Evolutionary conservation across 208 protist species (phyloP).

Genomic region (Tritrichomonas musculus): DNA sequence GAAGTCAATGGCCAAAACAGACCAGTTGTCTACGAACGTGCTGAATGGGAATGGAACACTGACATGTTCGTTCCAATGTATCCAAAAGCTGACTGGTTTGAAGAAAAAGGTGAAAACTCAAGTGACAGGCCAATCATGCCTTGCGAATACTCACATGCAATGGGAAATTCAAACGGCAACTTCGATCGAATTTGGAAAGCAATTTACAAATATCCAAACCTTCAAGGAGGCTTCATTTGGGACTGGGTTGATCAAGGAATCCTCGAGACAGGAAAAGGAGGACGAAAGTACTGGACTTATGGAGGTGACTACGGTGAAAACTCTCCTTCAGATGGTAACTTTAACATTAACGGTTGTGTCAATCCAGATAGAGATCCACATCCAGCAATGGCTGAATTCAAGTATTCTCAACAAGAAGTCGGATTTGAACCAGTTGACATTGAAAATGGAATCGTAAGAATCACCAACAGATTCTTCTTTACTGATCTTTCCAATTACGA

Average conservation of each 20-base stretch:
- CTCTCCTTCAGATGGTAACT: conserved; percentile 39
- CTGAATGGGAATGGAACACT: conserved; percentile 29
- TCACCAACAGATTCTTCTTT: too few species aligned
- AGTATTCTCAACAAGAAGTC: too few species aligned
- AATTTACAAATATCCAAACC: background rate
- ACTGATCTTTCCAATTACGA: too few species aligned
- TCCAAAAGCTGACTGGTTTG: background rate
- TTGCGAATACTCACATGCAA: conserved; percentile 56
- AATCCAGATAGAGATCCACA: conserved; percentile 46
- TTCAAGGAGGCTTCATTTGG: conserved; percentile 55
- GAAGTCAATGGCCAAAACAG: conserved; percentile 29
- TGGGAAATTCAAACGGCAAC: conserved; percentile 53
- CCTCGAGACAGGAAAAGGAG: conserved; percentile 50
- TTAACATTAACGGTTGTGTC: conserved; percentile 52
- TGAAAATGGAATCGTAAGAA: too few species aligned
- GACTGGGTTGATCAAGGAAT: too few species aligned
- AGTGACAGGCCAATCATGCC: conserved; percentile 46
- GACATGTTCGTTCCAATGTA: conserved; percentile 52
- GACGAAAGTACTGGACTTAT: too few species aligned
- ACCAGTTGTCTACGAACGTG: conserved; percentile 48
- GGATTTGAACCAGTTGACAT: too few species aligned
- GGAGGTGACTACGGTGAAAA: conserved; percentile 48
- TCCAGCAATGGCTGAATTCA: too few species aligned
- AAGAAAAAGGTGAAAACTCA: conserved; percentile 10
- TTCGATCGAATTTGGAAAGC: conserved; percentile 50